A percentile compares a stretch with the other conserved stretches of the same genome.
These are phyloP conservation scores for Mycena maculata DNA, from an alignment of 768 basidiomycete species.

Conservation along the genomic window DNA sequence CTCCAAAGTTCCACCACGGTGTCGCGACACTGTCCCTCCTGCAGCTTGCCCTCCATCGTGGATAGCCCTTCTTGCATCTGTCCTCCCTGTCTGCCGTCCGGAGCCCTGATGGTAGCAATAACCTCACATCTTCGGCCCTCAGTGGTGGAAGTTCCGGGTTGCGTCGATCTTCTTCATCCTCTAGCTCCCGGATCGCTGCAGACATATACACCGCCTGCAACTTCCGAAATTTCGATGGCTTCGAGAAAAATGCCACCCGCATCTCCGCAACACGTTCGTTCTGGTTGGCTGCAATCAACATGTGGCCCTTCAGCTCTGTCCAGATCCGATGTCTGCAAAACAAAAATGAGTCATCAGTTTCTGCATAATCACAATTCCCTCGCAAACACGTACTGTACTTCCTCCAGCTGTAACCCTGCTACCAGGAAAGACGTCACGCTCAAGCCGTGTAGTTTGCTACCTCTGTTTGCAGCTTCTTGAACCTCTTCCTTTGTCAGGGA, in stretches of 20 bases:
- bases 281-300: constrained; percentile 7
- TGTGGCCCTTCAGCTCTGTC: background rate
- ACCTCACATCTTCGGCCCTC: constrained; percentile 21
- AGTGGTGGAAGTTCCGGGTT: background rate
- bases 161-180: constrained; percentile 21
- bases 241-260: constrained; percentile 14
- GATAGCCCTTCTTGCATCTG: background rate
- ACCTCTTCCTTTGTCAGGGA: background rate
- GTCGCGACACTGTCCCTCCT: constrained; percentile 13
- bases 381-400: constrained; percentile 10
- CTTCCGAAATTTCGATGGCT: too few species aligned
- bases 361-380: background rate
- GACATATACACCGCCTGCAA: constrained; percentile 20
- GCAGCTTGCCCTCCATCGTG: constrained; percentile 17
- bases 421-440: background rate
- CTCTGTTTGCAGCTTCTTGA: background rate
- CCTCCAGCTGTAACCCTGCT: constrained; percentile 6
- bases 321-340: background rate
- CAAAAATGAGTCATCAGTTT: background rate
- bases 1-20: background rate
- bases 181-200: background rate
- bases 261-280: constrained; percentile 14
- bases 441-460: background rate
- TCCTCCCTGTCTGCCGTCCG: background rate
- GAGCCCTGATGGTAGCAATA: constrained; percentile 28